A percentile compares a stretch with the other conserved stretches of the same genome.
Evolutionary conservation across 2,329 filamentous ascomycete species (phyloP).

Genomic region (Ceratocystis cubensis): DNA sequence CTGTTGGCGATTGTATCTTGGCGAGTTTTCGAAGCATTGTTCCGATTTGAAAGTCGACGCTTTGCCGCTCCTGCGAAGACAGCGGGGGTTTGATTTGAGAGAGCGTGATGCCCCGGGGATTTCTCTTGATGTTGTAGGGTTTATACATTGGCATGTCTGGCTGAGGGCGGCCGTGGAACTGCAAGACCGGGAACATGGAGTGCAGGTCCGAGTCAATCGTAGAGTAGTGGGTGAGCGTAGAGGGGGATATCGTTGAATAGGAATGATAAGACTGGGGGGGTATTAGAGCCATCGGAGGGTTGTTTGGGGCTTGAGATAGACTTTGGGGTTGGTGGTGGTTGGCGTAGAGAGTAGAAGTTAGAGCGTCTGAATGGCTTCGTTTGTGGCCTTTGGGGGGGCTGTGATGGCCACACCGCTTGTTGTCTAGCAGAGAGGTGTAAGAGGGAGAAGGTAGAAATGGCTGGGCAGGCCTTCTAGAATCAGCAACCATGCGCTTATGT

Average conservation of each 20-base stretch:
- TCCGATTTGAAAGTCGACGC: constrained; percentile 38
- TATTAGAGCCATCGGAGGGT: background rate
- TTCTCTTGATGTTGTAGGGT: constrained; percentile 35
- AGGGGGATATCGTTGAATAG: background rate
- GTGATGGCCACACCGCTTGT: background rate
- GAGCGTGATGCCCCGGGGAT: constrained; percentile 31
- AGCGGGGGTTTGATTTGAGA: constrained; percentile 29
- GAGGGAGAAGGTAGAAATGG: background rate
- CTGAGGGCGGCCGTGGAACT: constrained; percentile 17
- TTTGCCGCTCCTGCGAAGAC: constrained; percentile 28
- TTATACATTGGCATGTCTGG: constrained; percentile 23
- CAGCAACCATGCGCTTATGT: background rate
- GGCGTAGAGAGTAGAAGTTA: background rate
- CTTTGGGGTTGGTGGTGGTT: background rate
- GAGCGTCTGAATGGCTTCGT: background rate
- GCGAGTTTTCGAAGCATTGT: constrained; percentile 36
- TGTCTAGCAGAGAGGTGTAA: background rate
- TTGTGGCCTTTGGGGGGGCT: background rate
- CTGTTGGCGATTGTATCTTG: constrained; percentile 33
- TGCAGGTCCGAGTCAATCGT: constrained; percentile 15
- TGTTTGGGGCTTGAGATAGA: background rate
- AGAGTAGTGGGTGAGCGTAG: constrained; percentile 1
- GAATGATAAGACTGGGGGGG: background rate
- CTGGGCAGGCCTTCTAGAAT: background rate
- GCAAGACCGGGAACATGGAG: constrained; percentile 20